phyloP scores from a whole-genome alignment of 2,329 filamentous ascomycete species.

The Drechmeria coniospora region DNA sequence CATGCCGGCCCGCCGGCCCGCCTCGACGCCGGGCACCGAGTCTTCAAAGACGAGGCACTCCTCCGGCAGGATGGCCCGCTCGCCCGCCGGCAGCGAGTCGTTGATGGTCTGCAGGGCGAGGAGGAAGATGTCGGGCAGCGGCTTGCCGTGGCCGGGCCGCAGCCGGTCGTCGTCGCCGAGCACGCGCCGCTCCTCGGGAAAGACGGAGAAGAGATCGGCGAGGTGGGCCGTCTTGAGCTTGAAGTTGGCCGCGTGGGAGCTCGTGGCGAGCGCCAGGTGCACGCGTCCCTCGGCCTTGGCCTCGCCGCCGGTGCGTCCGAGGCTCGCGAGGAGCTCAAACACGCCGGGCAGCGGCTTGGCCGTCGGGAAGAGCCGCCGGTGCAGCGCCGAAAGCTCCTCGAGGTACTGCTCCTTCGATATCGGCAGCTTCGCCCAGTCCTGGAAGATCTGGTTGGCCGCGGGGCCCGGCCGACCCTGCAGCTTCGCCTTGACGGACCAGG shows the following conservation, averaged over 20 bases:
- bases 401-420: constrained; percentile 56
- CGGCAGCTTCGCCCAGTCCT: constrained; percentile 75
- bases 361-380: constrained; percentile 55
- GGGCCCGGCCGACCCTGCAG: constrained; percentile 47
- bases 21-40: constrained; percentile 81
- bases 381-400: constrained; percentile 42
- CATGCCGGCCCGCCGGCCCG: constrained; percentile 84
- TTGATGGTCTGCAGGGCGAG: constrained; percentile 79
- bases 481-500: constrained; percentile 88
- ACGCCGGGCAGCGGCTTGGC: constrained; percentile 72
- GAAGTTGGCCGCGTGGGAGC: constrained; percentile 57
- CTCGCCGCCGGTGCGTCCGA: constrained; percentile 29
- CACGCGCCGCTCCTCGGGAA: constrained; percentile 56
- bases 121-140: constrained; percentile 85
- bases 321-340: constrained; percentile 44
- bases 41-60: constrained; percentile 97
- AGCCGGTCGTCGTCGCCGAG: constrained; percentile 78
- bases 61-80: constrained; percentile 53
- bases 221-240: constrained; percentile 57
- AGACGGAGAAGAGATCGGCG: constrained; percentile 43
- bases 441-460: constrained; percentile 38
- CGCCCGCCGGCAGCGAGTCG: constrained; percentile 45
- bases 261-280: constrained; percentile 77
- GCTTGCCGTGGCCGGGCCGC: constrained; percentile 69
- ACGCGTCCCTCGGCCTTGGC: constrained; percentile 26